Percentiles rank a stretch among this genome's conserved stretches.
Conservation (phyloP, 2,329 filamentous ascomycete species). For the Dactylellina haptotyla region DNA sequence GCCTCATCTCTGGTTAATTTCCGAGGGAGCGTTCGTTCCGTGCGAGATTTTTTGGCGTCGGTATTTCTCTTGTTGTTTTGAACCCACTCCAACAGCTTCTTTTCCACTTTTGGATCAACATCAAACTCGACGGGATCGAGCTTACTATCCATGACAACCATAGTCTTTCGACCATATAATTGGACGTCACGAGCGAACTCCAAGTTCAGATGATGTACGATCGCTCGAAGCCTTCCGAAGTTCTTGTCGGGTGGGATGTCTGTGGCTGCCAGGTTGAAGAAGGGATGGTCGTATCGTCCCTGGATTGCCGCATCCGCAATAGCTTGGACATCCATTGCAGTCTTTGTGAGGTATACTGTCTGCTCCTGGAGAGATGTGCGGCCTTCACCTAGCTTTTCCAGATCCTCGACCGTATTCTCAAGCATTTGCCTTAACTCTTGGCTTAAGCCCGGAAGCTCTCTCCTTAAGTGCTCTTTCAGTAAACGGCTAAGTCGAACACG, state of each 20-base stretch:
- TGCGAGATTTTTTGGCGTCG: constrained; percentile 6
- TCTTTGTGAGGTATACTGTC: constrained; percentile 57
- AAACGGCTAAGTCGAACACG: constrained; percentile 15
- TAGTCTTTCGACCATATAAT: constrained; percentile 56
- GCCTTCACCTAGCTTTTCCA: constrained; percentile 51
- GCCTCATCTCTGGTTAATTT: constrained; percentile 30
- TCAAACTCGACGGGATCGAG: constrained; percentile 35
- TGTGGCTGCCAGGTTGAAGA: constrained; percentile 19
- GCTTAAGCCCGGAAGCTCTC: constrained; percentile 28
- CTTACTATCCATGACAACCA: constrained; percentile 26
- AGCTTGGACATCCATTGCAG: constrained; percentile 60
- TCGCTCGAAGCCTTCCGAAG: constrained; percentile 51
- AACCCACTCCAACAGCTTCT: constrained; percentile 23
- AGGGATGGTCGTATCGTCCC: constrained; percentile 49
- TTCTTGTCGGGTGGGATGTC: constrained; percentile 18
- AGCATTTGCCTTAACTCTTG: constrained; percentile 33
- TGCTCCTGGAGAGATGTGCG: constrained; percentile 56
- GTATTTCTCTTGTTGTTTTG: constrained; percentile 17
- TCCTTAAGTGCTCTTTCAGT: constrained; percentile 19
- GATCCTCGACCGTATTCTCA: constrained; percentile 14
- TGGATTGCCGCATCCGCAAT: constrained; percentile 57
- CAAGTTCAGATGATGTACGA: constrained; percentile 60
- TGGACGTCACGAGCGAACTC: constrained; percentile 59
- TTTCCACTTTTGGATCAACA: constrained; percentile 27
- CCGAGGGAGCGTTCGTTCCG: constrained; percentile 10